Evolutionary conservation across 345 rosid genomes (phyloP), one percentile per base, ranked within the genome.

Genomic region (Salix arbutifolia): DNA sequence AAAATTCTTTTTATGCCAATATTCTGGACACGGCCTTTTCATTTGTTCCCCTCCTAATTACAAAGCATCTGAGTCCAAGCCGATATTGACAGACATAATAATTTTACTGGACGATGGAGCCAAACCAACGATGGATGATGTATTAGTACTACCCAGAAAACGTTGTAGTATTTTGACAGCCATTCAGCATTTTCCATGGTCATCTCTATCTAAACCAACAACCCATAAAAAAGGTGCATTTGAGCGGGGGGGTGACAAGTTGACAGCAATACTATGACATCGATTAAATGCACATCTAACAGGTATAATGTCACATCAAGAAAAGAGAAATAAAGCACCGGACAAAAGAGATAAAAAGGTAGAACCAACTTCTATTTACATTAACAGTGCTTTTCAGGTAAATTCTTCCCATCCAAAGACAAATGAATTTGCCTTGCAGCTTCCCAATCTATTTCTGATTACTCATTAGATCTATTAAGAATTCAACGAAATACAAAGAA

Each of bases 271-370:
- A 21, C 64, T 40, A 48, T 78, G 76, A 65, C 78, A 67, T 44
- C 79, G 79, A 77, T 66, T 73, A 76, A 83, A 75, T 80, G 79
- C 72, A 78, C 64, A 64, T 37, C 31, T 70, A 70, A 77, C 42
- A 74, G 77, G 75, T 62, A 44, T 19, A 76, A 76, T 44, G 67
- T 80, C 83, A 80, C 70, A 42, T 79, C 78, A 75, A 21, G 48
- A 69, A 65, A 58, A 72, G 69, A 31, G 30, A 37, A 65, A 56
- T 19, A 35, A 71, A 77, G 46, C 74, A 71, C 69, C 33, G 65
- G n/a, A 58, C 37, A 67, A 33, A 76, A 62, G 26, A 23, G 26
- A 44, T 67, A 65, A n/a, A n/a, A 72, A 69, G 50, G 75, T 74
- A 56, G 48, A 69, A 60, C 61, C 30, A 40, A 42, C 65, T 67